A percentile compares a stretch with the other conserved stretches of the same genome.
phyloP scores from a whole-genome alignment of 768 basidiomycete species.

The Kwoniella shandongensis region DNA sequence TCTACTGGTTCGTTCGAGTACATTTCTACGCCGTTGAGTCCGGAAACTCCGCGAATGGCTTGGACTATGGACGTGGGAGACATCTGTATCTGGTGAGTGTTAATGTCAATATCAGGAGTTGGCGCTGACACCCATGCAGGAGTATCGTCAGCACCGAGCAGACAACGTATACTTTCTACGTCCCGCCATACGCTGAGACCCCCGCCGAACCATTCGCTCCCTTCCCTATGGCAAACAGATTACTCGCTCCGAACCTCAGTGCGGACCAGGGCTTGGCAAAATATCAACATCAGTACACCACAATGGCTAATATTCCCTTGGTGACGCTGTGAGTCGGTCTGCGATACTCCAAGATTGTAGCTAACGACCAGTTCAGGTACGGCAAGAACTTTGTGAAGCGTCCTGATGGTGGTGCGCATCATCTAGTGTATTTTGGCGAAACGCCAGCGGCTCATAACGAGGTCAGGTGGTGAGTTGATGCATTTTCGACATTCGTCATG shows the following conservation, averaged over 20 bases:
- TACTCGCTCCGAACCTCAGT: conserved; percentile 27
- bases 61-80: conserved; percentile 46
- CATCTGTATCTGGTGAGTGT: conserved; percentile 33
- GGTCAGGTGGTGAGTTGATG: conserved; percentile 39
- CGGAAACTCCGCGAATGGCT: conserved; percentile 13
- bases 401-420: conserved; percentile 20
- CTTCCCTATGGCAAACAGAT: conserved; percentile 31
- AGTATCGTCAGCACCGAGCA: conserved; percentile 50
- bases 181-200: conserved; percentile 30
- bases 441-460: conserved; percentile 40
- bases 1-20: conserved; percentile 17
- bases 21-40: conserved; percentile 2
- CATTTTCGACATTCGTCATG: background rate
- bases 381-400: conserved; percentile 36
- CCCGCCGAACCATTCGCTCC: conserved; percentile 38
- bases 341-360: background rate
- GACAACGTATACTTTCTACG: conserved; percentile 44
- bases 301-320: conserved; percentile 29
- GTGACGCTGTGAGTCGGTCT: conserved; percentile 43
- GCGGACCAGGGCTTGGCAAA: conserved; percentile 20
- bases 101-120: background rate
- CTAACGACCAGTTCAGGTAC: conserved; percentile 25
- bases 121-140: conserved; percentile 19
- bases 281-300: conserved; percentile 30
- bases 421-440: conserved; percentile 43